Conservation (phyloP, 2,329 filamentous ascomycete species). For the Cordyceps militaris region DNA sequence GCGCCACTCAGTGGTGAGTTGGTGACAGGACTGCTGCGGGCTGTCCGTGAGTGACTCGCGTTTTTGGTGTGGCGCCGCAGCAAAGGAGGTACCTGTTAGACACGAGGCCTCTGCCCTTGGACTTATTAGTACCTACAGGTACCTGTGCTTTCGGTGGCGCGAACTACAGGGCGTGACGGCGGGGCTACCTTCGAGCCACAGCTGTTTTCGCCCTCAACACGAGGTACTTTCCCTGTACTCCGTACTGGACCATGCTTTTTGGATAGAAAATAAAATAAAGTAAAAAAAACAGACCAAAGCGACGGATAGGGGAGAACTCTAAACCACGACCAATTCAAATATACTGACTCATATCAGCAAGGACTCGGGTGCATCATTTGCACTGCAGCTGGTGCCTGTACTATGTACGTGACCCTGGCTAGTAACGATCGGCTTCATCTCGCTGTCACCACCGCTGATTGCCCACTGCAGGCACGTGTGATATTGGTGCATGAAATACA, state of each 20-base stretch:
- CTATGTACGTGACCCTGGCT: not conserved
- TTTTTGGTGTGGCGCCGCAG: not conserved
- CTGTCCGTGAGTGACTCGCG: not conserved
- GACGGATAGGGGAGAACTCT: not conserved
- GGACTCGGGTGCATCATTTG: not conserved
- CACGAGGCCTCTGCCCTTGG: not conserved
- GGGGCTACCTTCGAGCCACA: slow-evolving; percentile 1
- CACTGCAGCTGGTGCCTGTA: not conserved
- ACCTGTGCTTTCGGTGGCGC: not conserved
- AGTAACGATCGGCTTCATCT: not conserved
- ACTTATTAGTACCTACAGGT: not conserved
- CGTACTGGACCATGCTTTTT: no score
- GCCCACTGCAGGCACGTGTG: no score
- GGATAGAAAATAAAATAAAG: not conserved
- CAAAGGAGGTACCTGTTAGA: not conserved
- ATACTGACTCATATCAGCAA: not conserved
- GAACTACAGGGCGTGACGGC: slow-evolving; percentile 12
- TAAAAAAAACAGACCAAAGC: not conserved
- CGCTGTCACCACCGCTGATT: not conserved
- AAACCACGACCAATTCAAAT: not conserved
- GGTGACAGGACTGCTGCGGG: no score
- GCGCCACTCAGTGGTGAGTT: no score
- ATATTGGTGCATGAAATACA: no score
- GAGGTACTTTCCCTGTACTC: slow-evolving; percentile 1
- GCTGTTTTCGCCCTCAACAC: not conserved